Evolutionary conservation across 768 basidiomycete genomes (phyloP).

Genomic region (Termitomyces heimii): DNA sequence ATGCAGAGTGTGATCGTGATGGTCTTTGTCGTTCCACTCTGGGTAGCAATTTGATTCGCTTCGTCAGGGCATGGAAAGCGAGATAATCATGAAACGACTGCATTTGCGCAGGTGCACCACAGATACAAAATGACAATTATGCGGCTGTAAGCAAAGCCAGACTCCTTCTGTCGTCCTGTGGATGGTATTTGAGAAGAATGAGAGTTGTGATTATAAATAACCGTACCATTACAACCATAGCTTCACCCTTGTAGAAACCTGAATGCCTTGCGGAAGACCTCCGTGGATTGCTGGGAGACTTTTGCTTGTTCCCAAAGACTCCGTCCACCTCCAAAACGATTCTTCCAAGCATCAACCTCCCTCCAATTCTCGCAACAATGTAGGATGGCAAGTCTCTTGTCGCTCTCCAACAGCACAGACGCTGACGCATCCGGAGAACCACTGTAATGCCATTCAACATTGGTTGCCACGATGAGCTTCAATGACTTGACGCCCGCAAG

Average conservation of each 20-base stretch:
- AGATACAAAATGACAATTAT: not conserved
- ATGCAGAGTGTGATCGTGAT: not conserved
- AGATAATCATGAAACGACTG: not conserved
- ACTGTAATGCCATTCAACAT: constrained; percentile 5
- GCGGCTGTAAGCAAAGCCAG: not conserved
- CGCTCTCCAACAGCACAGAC: constrained; percentile 8
- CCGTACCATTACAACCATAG: not conserved
- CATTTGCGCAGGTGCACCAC: not conserved
- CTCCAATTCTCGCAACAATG: constrained; percentile 8
- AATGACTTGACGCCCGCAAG: constrained; percentile 4
- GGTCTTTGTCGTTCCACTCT: not conserved
- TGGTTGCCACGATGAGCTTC: constrained; percentile 8
- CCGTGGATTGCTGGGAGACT: constrained; percentile 2
- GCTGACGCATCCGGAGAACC: not conserved
- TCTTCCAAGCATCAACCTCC: constrained; percentile 9
- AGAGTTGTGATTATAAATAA: not conserved
- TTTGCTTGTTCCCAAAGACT: constrained; percentile 13
- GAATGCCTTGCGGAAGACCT: constrained; percentile 5
- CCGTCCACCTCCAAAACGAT: constrained; percentile 8
- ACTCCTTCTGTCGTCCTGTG: not conserved
- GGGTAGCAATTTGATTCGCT: not conserved
- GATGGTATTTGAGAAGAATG: not conserved
- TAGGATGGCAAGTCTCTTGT: constrained; percentile 9
- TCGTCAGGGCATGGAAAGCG: not conserved
- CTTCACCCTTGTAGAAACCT: not conserved